Evolutionary conservation across 2,329 filamentous ascomycete genomes (phyloP).

Genomic region (Fusarium xyrophilum): DNA sequence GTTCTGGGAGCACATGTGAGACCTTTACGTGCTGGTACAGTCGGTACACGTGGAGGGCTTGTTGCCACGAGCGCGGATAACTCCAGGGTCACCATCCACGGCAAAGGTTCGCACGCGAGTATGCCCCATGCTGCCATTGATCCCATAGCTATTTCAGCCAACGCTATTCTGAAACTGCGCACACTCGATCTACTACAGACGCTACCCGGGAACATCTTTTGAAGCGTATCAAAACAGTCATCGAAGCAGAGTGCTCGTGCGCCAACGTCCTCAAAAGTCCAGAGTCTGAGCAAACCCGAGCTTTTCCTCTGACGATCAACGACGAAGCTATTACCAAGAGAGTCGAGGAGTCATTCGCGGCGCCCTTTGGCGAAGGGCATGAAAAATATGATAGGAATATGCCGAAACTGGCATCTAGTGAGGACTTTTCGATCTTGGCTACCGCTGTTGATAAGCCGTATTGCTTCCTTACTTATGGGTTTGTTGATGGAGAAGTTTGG

Average conservation of each 20-base stretch:
- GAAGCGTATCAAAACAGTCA: slow-evolving; percentile 49
- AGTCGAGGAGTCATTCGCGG: slow-evolving; percentile 53
- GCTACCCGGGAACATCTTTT: slow-evolving; percentile 47
- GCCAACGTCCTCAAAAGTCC: slow-evolving; percentile 53
- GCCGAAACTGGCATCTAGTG: slow-evolving; percentile 55
- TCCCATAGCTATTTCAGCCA: slow-evolving; percentile 14
- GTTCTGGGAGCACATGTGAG: slow-evolving; percentile 49
- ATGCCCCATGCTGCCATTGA: slow-evolving; percentile 17
- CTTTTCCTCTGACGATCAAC: slow-evolving; percentile 60
- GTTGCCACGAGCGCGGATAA: slow-evolving; percentile 41
- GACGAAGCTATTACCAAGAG: slow-evolving; percentile 52
- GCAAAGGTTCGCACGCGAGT: slow-evolving; percentile 43
- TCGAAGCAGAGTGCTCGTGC: slow-evolving; percentile 62
- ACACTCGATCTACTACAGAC: slow-evolving; percentile 47
- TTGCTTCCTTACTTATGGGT: slow-evolving; percentile 36
- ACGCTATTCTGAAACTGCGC: slow-evolving; percentile 34
- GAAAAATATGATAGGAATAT: slow-evolving; percentile 46
- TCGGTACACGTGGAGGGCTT: slow-evolving; percentile 39
- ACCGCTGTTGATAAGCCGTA: slow-evolving; percentile 24
- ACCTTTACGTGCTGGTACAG: slow-evolving; percentile 43
- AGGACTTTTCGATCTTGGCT: slow-evolving; percentile 58
- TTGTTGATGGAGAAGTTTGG: slow-evolving; percentile 22
- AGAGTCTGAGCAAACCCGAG: slow-evolving; percentile 48
- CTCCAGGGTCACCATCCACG: slow-evolving; percentile 44
- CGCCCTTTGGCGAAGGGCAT: slow-evolving; percentile 50